Base-by-base conservation (phyloP, 2,329 filamentous ascomycete genomes). In the Sclerotinia glacialis region DNA sequence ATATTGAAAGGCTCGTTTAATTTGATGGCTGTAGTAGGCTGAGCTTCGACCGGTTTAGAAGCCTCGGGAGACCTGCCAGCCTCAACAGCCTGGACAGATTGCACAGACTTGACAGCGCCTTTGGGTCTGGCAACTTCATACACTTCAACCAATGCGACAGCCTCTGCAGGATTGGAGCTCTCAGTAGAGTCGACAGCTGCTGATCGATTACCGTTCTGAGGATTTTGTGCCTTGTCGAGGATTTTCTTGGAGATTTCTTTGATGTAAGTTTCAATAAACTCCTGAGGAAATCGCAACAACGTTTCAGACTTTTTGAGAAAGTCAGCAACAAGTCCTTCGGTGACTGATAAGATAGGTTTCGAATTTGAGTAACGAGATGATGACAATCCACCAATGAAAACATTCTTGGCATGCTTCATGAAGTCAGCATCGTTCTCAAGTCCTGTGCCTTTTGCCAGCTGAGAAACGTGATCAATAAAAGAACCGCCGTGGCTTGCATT, bases 181-280 rank as follows among this genome's bases (percentile, higher is more conserved):
- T 23, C 8, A 61, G 14, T 12, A 23, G 8, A 34, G 28, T 18
- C 23, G 14, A 9, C 8, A 61, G 5, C 5, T 23, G 31, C n/a
- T 23, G 31, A 37, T 21, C 31, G 12, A 28, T 21, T 26, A 49
- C 16, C 26, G 12, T 46, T 37, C 11, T 46, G 55, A 21, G 28
- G 53, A 67, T 67, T 64, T 21, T 67, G 54, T 7, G 66, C 55
- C 40, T 59, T 59, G 5, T 65, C 59, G n/a, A 59, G 59, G 49
- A 68, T 53, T n/a, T 64, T 65, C 7, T 58, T 59, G 12, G 64
- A 52, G 4, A 63, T 67, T n/a, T 42, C 31, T 23, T 62, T 44
- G 23, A 67, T 61, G 11, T 66, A 56, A 49, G 37, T 49, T 18
- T 42, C 53, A 37, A 49, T 26, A 52, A 53, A 26, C 23, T 52